Evolutionary conservation across 768 basidiomycete species (phyloP).

Genomic region (Pisolithus albus): DNA sequence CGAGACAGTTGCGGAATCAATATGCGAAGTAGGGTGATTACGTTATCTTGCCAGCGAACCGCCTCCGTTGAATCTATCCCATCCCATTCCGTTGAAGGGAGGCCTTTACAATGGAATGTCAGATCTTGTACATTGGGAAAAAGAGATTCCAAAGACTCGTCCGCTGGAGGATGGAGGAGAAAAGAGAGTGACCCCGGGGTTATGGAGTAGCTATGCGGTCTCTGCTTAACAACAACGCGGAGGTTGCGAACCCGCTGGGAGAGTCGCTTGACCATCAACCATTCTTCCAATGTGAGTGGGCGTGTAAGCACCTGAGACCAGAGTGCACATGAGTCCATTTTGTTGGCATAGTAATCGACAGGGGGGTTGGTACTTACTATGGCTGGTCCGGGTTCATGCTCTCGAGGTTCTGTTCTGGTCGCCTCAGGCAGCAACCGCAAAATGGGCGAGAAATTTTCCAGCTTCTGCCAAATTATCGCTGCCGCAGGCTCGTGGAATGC

Average conservation of each 20-base stretch:
- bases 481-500: background rate
- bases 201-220: background rate
- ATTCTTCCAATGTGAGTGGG: background rate
- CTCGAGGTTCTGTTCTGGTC: background rate
- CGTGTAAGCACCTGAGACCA: background rate
- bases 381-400: background rate
- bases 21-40: background rate
- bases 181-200: background rate
- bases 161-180: background rate
- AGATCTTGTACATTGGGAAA: background rate
- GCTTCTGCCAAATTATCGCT: background rate
- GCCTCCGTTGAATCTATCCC: no score
- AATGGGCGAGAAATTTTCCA: background rate
- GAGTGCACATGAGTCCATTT: no score
- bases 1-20: background rate
- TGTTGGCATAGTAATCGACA: background rate
- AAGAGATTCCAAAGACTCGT: background rate
- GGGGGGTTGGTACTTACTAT: background rate
- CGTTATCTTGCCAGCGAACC: background rate
- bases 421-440: background rate
- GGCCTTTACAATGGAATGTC: background rate
- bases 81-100: background rate
- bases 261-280: background rate
- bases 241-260: background rate
- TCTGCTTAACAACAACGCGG: background rate